Conservation (phyloP, 495 filamentous ascomycete genomes). For the Rostrohypoxylon terebratum region DNA sequence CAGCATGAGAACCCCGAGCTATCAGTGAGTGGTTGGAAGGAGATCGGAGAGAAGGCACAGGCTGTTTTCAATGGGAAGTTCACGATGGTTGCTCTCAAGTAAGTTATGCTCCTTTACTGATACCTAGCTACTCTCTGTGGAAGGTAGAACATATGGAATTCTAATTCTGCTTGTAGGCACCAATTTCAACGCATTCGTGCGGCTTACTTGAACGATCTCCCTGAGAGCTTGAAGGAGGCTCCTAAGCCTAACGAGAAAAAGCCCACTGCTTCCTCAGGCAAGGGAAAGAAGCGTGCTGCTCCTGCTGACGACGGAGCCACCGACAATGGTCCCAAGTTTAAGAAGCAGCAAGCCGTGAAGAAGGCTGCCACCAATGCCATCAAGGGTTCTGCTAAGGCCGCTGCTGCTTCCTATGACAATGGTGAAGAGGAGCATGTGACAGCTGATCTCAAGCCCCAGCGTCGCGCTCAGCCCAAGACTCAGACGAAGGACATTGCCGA, state of each 20-base stretch:
- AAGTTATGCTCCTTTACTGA: slow-evolving; percentile 11
- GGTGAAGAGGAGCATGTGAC: neutral
- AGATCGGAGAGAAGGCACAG: slow-evolving; percentile 17
- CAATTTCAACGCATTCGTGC: slow-evolving; percentile 26
- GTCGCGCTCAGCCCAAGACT: neutral
- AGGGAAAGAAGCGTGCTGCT: slow-evolving; percentile 15
- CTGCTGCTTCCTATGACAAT: neutral
- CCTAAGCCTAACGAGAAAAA: neutral
- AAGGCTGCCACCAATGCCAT: neutral
- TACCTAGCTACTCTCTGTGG: neutral
- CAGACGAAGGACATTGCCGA: neutral
- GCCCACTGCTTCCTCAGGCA: neutral
- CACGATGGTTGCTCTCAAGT: slow-evolving; percentile 4
- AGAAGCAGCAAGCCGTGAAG: slow-evolving; percentile 7
- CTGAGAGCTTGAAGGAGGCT: neutral
- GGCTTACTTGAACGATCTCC: slow-evolving; percentile 1
- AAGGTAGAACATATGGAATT: neutral
- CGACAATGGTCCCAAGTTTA: neutral
- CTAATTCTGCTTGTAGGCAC: neutral
- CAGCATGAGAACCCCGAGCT: slow-evolving; percentile 18
- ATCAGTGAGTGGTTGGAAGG: slow-evolving; percentile 28
- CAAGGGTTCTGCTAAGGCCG: neutral
- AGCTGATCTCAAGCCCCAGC: neutral
- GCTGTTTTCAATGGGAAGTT: slow-evolving; percentile 4
- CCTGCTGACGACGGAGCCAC: neutral